Conservation (phyloP, 139 green algal genomes). For the Micractinium conductrix region DNA sequence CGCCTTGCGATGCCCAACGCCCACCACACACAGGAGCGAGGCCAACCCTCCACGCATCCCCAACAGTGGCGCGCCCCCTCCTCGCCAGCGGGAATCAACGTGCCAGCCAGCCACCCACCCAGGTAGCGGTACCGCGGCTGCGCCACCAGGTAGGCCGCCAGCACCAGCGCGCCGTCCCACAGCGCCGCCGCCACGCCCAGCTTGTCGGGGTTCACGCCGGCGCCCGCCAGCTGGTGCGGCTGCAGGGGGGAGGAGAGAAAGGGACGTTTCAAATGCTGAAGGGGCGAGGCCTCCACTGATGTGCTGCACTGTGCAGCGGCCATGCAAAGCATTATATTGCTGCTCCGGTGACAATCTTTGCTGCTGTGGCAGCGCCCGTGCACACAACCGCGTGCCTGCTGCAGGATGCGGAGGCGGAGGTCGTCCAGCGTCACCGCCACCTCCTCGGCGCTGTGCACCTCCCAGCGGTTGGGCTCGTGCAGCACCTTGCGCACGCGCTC, state of each 20-base stretch:
- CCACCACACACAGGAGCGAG: too few species aligned
- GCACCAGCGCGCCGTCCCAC: slow-evolving; percentile 59
- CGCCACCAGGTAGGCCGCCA: slow-evolving; percentile 47
- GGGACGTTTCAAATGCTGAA: background rate
- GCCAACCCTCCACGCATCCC: too few species aligned
- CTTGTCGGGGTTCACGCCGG: slow-evolving; percentile 24
- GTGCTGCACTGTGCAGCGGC: too few species aligned
- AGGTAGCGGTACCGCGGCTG: slow-evolving; percentile 37
- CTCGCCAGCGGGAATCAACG: too few species aligned
- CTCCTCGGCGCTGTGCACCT: slow-evolving; percentile 55
- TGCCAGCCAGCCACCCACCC: too few species aligned
- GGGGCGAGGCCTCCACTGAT: background rate
- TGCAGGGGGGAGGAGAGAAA: background rate
- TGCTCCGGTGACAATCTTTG: too few species aligned
- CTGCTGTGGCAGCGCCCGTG: too few species aligned
- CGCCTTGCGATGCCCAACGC: too few species aligned
- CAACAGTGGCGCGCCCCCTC: background rate
- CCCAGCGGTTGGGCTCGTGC: slow-evolving; percentile 43
- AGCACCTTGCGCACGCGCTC: slow-evolving; percentile 29
- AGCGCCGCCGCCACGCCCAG: slow-evolving; percentile 57
- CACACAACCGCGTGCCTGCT: slow-evolving; percentile 21
- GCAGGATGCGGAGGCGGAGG: slow-evolving; percentile 17
- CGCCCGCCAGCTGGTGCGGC: slow-evolving; percentile 29
- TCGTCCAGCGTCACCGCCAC: slow-evolving; percentile 39
- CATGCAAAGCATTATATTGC: background rate